Evolutionary conservation across 2,329 filamentous ascomycete genomes (phyloP), one percentile per base, ranked within the genome.

Genomic region (Juglanconis oblonga): DNA sequence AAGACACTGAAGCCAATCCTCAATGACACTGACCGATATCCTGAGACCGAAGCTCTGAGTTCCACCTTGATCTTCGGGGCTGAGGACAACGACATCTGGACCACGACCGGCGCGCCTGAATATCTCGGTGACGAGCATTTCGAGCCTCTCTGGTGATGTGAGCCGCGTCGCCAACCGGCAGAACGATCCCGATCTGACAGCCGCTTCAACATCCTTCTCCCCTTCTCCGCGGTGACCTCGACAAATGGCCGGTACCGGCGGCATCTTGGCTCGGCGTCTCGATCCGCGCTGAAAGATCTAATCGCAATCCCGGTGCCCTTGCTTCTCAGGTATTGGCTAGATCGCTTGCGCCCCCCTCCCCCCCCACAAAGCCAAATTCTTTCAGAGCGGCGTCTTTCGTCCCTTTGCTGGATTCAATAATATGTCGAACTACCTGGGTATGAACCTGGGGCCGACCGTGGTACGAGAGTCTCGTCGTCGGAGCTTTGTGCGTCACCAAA

Each of bases 381-480:
- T 24, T 24, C 24, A 24, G 24, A 24, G 24, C 24, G 6, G 9
- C 11, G 24, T n/a, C 48, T 32, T 9, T 51, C 29, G 5, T 36
- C 24, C 9, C 13, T 51, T 6, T 6, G 3, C 14, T 51, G 35
- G 4, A 4, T 3, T 62, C 48, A 67, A 38, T 65, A 67, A 44
- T 67, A 65, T 24, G 65, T 60, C 6, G 61, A 58, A 35, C 59
- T 59, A 31, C 59, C 57, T 6, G 61, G 58, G 32, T 62, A 62
- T 10, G 55, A 53, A 32, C 59, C 57, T 9, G 55, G 59, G 7
- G 59, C 32, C 17, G 52, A 44, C 51, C 53, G 38, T n/a, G 59
- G 36, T 47, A 59, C 54, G n/a, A 70, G 68, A 5, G 68, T 67
- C 54, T 79, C 76, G 52, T 81, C 79, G 0, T 79, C 81, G 64